A percentile compares a stretch with the other conserved stretches of the same genome.
Evolutionary conservation across 129 eudicot species (phyloP).

Genomic region (Saposhnikovia divaricata): DNA sequence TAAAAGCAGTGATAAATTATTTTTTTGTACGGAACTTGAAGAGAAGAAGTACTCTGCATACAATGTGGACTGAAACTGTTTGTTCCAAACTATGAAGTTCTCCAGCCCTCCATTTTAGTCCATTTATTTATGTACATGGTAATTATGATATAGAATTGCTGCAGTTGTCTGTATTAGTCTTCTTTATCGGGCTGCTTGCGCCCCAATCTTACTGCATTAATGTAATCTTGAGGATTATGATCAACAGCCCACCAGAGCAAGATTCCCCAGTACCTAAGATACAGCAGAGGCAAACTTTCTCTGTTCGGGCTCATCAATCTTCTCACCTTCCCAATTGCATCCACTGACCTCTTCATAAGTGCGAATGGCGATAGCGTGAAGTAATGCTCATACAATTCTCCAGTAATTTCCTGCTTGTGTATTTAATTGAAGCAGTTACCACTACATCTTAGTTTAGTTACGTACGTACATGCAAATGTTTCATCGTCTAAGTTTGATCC

Average conservation of each 20-base stretch:
- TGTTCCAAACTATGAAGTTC: no score
- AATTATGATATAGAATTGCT: neutral
- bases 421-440: neutral
- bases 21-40: no score
- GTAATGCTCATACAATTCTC: constrained; percentile 27
- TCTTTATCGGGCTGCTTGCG: neutral
- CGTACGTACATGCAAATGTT: neutral
- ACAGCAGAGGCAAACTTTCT: neutral
- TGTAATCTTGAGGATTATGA: constrained; percentile 3
- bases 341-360: neutral
- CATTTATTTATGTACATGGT: no score
- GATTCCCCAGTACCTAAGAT: neutral
- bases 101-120: no score
- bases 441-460: neutral
- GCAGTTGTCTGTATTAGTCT: neutral
- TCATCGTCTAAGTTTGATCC: neutral
- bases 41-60: no score
- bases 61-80: no score
- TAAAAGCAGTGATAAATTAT: no score
- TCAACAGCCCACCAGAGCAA: neutral
- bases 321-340: constrained; percentile 27
- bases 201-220: neutral
- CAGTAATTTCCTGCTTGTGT: constrained; percentile 20
- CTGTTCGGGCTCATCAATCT: constrained; percentile 18
- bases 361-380: neutral